Conservation (phyloP, 2,329 filamentous ascomycete genomes). For the Penicillium sp. region DNA sequence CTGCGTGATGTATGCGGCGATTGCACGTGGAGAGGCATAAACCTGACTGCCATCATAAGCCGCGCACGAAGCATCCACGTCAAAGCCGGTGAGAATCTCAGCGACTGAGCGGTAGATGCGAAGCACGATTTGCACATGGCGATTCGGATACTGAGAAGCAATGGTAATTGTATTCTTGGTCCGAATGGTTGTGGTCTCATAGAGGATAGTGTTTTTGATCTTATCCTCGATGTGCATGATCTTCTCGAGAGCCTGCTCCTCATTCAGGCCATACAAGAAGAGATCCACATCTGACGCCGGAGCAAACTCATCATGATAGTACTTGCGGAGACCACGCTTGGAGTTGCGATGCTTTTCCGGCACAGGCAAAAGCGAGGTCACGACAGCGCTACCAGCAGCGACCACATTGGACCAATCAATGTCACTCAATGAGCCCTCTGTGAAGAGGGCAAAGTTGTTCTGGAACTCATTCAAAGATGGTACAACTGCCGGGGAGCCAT, state of each 20-base stretch:
- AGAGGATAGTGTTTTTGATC: conserved; percentile 73
- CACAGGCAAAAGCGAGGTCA: conserved; percentile 73
- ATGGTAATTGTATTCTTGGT: conserved; percentile 89
- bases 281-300: conserved; percentile 85
- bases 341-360: conserved; percentile 60
- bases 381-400: conserved; percentile 75
- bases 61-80: conserved; percentile 79
- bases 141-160: conserved; percentile 75
- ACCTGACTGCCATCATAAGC: conserved; percentile 80
- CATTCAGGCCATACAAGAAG: conserved; percentile 76
- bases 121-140: conserved; percentile 82
- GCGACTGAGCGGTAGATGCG: conserved; percentile 80
- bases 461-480: conserved; percentile 67
- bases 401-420: conserved; percentile 81
- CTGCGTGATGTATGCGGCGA: conserved; percentile 78
- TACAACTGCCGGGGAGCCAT: conserved; percentile 67
- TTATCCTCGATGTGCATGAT: conserved; percentile 75
- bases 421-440: conserved; percentile 71
- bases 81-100: conserved; percentile 83
- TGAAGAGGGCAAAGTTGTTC: conserved; percentile 77
- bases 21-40: conserved; percentile 71
- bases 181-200: conserved; percentile 79
- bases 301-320: conserved; percentile 77
- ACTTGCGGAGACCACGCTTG: conserved; percentile 63
- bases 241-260: conserved; percentile 76